Evolutionary conservation across 345 rosid genomes (phyloP).

Genomic region (Capsella bursapastoris): DNA sequence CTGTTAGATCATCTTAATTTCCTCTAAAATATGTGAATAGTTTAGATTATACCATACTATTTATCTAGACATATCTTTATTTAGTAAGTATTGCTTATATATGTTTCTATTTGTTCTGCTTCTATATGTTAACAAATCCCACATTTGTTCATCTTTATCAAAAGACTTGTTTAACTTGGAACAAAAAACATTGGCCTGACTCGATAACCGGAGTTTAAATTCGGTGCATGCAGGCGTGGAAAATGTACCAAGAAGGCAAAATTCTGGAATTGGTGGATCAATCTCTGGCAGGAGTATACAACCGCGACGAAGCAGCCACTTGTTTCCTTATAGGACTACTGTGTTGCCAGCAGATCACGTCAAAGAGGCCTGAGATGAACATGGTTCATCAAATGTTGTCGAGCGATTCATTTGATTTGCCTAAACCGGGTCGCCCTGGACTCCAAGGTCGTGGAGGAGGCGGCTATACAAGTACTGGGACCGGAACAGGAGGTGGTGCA

Average conservation of each 20-base stretch:
- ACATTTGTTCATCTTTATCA: background rate
- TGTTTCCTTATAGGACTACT: constrained; percentile 80
- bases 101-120: background rate
- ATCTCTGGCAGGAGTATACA: constrained; percentile 56
- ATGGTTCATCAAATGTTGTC: constrained; percentile 82
- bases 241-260: constrained; percentile 58
- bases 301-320: constrained; percentile 74
- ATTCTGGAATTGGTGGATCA: constrained; percentile 70
- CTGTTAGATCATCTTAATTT: too few species aligned
- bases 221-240: constrained; percentile 66
- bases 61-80: too few species aligned
- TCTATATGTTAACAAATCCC: background rate
- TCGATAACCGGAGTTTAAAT: constrained; percentile 8
- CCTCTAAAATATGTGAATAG: too few species aligned
- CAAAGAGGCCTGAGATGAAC: constrained; percentile 84
- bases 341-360: constrained; percentile 71
- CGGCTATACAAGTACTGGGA: constrained; percentile 54
- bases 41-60: background rate
- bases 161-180: background rate
- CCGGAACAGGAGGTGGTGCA: constrained; percentile 44
- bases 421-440: constrained; percentile 81
- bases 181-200: background rate
- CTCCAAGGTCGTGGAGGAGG: constrained; percentile 64
- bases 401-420: constrained; percentile 79
- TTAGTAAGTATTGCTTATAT: background rate